Conservation (phyloP, 306 rosid species). For the Vigna hirtella region DNA sequence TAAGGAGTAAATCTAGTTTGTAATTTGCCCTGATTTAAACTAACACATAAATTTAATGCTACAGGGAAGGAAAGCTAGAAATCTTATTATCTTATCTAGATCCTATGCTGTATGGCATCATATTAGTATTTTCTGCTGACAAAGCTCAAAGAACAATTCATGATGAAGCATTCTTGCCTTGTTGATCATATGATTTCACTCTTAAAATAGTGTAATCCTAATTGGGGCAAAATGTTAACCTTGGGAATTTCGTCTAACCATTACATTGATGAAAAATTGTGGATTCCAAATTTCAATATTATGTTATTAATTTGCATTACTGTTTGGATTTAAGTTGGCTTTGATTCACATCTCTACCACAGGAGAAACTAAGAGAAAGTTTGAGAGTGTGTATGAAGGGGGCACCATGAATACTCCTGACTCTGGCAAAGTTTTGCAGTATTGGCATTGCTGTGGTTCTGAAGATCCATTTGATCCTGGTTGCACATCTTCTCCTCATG, state of each 20-base stretch:
- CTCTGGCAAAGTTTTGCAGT: slow-evolving; percentile 85
- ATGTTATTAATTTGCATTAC: slow-evolving; percentile 30
- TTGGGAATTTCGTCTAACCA: slow-evolving; percentile 29
- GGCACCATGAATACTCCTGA: slow-evolving; percentile 87
- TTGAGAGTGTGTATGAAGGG: slow-evolving; percentile 87
- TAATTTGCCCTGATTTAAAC: slow-evolving; percentile 9
- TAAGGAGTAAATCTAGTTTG: not conserved
- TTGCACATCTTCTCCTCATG: slow-evolving; percentile 81
- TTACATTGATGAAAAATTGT: slow-evolving; percentile 24
- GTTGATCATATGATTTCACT: slow-evolving; percentile 42
- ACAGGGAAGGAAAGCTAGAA: slow-evolving; percentile 20
- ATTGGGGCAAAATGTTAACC: not conserved
- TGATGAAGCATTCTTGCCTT: slow-evolving; percentile 45
- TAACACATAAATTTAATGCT: slow-evolving; percentile 15
- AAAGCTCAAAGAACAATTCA: slow-evolving; percentile 42
- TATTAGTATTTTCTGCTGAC: slow-evolving; percentile 47
- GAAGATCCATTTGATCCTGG: slow-evolving; percentile 91
- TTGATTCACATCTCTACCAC: slow-evolving; percentile 32
- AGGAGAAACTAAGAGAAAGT: slow-evolving; percentile 98
- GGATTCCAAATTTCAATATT: slow-evolving; percentile 31
- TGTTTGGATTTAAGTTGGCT: slow-evolving; percentile 27
- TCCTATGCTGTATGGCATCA: slow-evolving; percentile 33
- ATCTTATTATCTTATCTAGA: slow-evolving; percentile 13
- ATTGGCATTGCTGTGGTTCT: slow-evolving; percentile 98
- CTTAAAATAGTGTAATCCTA: slow-evolving; percentile 38